Conservation (phyloP, 23 red algal genomes). For the Cyanidioschyzon merolae region DNA sequence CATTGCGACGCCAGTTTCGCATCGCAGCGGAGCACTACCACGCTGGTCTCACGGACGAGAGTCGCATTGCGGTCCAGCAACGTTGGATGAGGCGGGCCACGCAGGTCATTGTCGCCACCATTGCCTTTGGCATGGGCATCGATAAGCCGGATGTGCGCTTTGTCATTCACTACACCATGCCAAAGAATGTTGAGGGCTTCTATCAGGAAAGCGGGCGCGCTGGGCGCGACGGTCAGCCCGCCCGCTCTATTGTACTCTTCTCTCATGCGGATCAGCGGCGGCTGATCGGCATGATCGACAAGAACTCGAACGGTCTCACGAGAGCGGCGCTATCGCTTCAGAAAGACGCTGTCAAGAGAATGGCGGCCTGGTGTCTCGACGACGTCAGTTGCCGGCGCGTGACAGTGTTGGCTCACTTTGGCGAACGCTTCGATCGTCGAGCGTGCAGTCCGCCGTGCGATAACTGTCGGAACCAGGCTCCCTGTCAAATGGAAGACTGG, state of each 20-base stretch:
- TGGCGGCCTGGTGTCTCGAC: slow-evolving; percentile 80
- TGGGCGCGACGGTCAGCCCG: slow-evolving; percentile 60
- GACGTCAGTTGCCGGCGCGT: slow-evolving; percentile 70
- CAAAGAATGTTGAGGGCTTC: slow-evolving; percentile 93
- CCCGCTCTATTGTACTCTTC: slow-evolving; percentile 75
- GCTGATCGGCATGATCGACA: slow-evolving; percentile 72
- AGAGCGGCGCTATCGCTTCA: slow-evolving; percentile 31
- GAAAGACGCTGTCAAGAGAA: slow-evolving; percentile 61
- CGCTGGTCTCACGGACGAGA: slow-evolving; percentile 26
- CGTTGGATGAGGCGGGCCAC: slow-evolving; percentile 20
- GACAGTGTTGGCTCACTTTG: slow-evolving; percentile 71
- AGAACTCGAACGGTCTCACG: slow-evolving; percentile 28
- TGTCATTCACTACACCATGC: slow-evolving; percentile 86
- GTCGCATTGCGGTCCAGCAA: slow-evolving; percentile 1
- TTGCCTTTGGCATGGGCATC: slow-evolving; percentile 99
- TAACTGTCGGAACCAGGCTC: slow-evolving; percentile 56
- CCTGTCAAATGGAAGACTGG: slow-evolving; percentile 19
- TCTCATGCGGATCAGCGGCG: slow-evolving; percentile 52
- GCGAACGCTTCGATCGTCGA: slow-evolving; percentile 64
- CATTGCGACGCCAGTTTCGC: slow-evolving; percentile 13
- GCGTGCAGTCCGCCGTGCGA: slow-evolving; percentile 77
- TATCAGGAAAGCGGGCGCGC: slow-evolving; percentile 97
- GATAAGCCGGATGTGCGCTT: slow-evolving; percentile 94
- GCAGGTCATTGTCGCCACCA: slow-evolving; percentile 82
- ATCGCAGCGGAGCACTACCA: slow-evolving; percentile 24